Evolutionary conservation across 352 stramenopile genomes (phyloP), one percentile per base, ranked within the genome.

Genomic region (Pythium biforme): DNA sequence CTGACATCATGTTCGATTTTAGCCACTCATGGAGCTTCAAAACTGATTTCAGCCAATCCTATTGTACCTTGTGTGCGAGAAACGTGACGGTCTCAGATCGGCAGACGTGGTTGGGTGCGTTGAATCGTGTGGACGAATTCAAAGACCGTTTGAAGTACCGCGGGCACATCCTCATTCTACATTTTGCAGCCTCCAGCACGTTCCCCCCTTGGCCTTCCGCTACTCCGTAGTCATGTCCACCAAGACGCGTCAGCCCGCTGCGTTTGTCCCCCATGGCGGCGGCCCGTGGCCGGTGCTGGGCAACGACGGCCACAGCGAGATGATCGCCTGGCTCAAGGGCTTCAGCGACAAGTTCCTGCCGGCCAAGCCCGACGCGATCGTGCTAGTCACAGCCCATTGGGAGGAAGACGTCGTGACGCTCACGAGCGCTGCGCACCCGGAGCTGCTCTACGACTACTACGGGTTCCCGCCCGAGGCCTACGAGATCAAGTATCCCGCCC

Each of bases 361-460:
- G 27, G 57, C 57, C 33, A 66, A 64, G 39, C 81, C 82, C 25
- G 87, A 78, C 73, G 74, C 73, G 17, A 90, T 96, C 57, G 72
- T 97, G 31, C 75, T 97, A 17, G 64, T 97, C 25, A 90, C 81
- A 19, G 91, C 88, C 17, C 91, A 97, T 60, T 97, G 83, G 80
- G 85, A 96, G 70, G 69, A 67, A 5, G 62, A 70, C 26, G 66
- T 74, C 31, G 55, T 51, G 11, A 66, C 59, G 10, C 86, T 85
- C 64, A 80, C 76, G 26, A 34, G 31, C 31, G 31, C 31, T 10
- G 31, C 31, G 31, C 31, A 34, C 31, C 31, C 31, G 11, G 37
- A 9, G 17, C 77, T 98, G 57, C 69, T 96, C 27, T 98, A 79
- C 74, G 93, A 98, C 76, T 98, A 98, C 72, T 87, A 84, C 56